phyloP scores from a whole-genome alignment of 108 stramenopile species.

The Discostella stelligeroides region DNA sequence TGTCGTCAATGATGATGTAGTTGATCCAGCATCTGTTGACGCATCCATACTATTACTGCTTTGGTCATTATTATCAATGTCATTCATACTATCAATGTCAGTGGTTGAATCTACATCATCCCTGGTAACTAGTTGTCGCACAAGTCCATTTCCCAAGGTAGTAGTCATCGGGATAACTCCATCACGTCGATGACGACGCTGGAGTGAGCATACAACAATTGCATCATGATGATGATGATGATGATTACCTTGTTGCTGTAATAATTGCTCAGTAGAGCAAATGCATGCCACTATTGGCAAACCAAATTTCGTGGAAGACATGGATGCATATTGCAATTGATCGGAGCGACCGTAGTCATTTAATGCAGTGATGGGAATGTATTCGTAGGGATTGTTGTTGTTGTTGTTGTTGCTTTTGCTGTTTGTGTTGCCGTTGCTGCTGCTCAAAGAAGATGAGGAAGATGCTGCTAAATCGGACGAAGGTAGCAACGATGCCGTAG shows the following conservation, averaged over 20 bases:
- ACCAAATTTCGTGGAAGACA: constrained; percentile 52
- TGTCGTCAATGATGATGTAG: neutral
- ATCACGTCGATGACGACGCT: constrained; percentile 7
- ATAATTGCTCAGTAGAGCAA: too few species aligned
- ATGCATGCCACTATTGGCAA: constrained; percentile 48
- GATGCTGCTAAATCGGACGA: neutral
- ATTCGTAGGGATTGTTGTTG: constrained; percentile 31
- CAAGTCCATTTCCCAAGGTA: constrained; percentile 17
- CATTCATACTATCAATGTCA: neutral
- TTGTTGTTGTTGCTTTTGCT: constrained; percentile 13
- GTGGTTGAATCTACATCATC: neutral
- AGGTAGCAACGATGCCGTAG: neutral
- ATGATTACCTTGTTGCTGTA: too few species aligned
- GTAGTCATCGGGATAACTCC: constrained; percentile 11
- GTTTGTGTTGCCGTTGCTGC: too few species aligned
- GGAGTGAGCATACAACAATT: constrained; percentile 37
- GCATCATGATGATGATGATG: constrained; percentile 16
- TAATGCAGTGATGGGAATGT: constrained; percentile 58
- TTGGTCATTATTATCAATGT: neutral
- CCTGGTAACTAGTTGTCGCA: constrained; percentile 14
- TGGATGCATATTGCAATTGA: constrained; percentile 61
- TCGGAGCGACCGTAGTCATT: constrained; percentile 64
- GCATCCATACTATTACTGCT: neutral
- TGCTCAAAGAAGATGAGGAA: neutral
- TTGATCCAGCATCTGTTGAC: too few species aligned